Evolutionary conservation across 164 flowering plant genomes (phyloP).

Genomic region (Berberis thunbergii): DNA sequence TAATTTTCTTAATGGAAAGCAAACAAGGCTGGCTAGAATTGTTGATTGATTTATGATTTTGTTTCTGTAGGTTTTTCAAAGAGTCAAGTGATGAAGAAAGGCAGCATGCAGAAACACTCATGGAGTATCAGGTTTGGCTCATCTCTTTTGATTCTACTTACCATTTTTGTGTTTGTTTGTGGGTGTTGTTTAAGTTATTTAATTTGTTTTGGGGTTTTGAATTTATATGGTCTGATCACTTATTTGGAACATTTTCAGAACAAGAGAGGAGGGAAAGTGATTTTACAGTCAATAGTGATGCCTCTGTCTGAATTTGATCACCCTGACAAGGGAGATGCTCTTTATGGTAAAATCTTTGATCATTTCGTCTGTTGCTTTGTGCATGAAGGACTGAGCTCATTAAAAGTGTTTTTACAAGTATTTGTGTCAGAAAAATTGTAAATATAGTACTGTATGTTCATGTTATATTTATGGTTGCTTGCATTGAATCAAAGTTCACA

Average conservation of each 20-base stretch:
- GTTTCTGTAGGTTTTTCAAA: constrained; percentile 66
- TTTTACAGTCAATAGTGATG: constrained; percentile 58
- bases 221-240: background rate
- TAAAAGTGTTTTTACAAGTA: too few relatives aligned
- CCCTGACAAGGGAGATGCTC: constrained; percentile 78
- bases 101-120: constrained; percentile 81
- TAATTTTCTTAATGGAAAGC: background rate
- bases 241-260: constrained; percentile 34
- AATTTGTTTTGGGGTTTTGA: too few relatives aligned
- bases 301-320: constrained; percentile 77
- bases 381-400: too few relatives aligned
- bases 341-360: constrained; percentile 47
- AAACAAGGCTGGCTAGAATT: background rate
- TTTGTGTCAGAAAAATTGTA: too few relatives aligned
- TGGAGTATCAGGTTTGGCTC: constrained; percentile 78
- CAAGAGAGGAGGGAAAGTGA: constrained; percentile 85
- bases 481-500: too few relatives aligned
- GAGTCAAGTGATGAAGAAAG: constrained; percentile 85
- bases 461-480: too few relatives aligned
- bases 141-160: background rate
- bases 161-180: too few relatives aligned
- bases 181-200: too few relatives aligned
- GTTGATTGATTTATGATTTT: background rate
- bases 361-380: background rate
- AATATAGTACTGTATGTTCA: too few relatives aligned